These are phyloP conservation scores for Leccinum laetum DNA, from an alignment of 1,284 basidiomycete genomes.

Conservation along the genomic window DNA sequence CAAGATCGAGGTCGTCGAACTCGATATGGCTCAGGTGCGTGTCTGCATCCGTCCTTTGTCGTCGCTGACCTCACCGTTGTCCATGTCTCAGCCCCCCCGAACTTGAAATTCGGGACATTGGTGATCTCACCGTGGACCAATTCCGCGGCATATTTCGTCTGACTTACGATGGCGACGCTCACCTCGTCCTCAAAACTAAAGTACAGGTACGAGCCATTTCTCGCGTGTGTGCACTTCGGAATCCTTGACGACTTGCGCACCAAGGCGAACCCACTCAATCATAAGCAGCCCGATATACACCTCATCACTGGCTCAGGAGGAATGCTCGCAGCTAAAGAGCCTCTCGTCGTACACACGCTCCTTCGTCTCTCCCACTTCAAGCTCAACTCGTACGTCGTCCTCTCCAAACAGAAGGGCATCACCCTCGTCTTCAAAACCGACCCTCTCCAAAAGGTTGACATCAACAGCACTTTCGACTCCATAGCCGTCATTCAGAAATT, in stretches of 20 bases:
- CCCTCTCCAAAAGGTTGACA: conserved; percentile 97
- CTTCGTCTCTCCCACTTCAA: conserved; percentile 95
- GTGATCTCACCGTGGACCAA: conserved; percentile 93
- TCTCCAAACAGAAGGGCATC: conserved; percentile 97
- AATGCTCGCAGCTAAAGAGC: conserved; percentile 91
- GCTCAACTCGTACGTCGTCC: conserved; percentile 94
- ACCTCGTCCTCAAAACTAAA: conserved; percentile 94
- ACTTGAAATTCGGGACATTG: conserved; percentile 96
- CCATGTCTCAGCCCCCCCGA: conserved; percentile 80
- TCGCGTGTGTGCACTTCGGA: background rate
- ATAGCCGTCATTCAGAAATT: conserved; percentile 98
- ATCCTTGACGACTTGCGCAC: conserved; percentile 1
- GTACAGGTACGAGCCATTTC: conserved; percentile 72
- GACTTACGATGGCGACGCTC: conserved; percentile 95
- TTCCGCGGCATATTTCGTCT: conserved; percentile 98
- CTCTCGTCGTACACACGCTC: conserved; percentile 97
- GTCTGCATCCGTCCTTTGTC: background rate
- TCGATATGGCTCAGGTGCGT: conserved; percentile 95
- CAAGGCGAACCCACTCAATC: conserved; percentile 94
- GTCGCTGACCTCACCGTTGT: background rate
- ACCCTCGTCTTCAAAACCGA: conserved; percentile 99
- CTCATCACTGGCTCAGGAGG: conserved; percentile 74
- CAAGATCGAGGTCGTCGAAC: conserved; percentile 95
- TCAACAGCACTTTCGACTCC: conserved; percentile 97
- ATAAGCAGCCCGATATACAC: conserved; percentile 82